Percentiles rank a stretch among this genome's conserved stretches.
phyloP scores from a whole-genome alignment of 495 filamentous ascomycete genomes.

The Usnea hakonensis region DNA sequence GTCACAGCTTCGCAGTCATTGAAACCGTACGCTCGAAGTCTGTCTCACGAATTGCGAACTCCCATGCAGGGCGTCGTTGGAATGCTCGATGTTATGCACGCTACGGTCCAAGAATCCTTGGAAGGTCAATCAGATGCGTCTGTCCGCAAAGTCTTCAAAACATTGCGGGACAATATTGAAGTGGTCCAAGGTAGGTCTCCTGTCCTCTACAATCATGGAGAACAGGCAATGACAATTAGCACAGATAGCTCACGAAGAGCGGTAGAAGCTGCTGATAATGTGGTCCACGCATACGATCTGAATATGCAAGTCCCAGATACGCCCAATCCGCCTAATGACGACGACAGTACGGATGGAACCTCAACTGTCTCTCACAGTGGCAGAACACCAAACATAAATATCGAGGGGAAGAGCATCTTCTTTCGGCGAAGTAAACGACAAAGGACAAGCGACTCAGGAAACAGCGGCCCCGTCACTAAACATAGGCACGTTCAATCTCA shows the following conservation, averaged over 20 bases:
- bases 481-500: constrained; percentile 33
- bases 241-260: constrained; percentile 68
- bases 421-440: constrained; percentile 45
- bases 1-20: constrained; percentile 55
- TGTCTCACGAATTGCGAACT: constrained; percentile 74
- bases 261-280: constrained; percentile 76
- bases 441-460: constrained; percentile 39
- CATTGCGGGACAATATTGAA: constrained; percentile 66
- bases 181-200: constrained; percentile 53
- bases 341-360: constrained; percentile 29
- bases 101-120: constrained; percentile 64
- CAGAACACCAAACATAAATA: constrained; percentile 35
- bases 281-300: constrained; percentile 80
- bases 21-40: constrained; percentile 68
- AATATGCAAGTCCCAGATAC: constrained; percentile 74
- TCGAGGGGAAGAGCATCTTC: constrained; percentile 40
- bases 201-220: background rate
- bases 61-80: constrained; percentile 83
- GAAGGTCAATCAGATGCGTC: constrained; percentile 45
- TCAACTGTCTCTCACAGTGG: constrained; percentile 22
- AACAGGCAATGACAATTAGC: constrained; percentile 5
- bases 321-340: constrained; percentile 35
- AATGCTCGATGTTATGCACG: constrained; percentile 81
- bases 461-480: constrained; percentile 30
- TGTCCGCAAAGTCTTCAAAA: constrained; percentile 49